phyloP scores from a whole-genome alignment of 2,329 filamentous ascomycete genomes.

The Xylariaceae sp. region DNA sequence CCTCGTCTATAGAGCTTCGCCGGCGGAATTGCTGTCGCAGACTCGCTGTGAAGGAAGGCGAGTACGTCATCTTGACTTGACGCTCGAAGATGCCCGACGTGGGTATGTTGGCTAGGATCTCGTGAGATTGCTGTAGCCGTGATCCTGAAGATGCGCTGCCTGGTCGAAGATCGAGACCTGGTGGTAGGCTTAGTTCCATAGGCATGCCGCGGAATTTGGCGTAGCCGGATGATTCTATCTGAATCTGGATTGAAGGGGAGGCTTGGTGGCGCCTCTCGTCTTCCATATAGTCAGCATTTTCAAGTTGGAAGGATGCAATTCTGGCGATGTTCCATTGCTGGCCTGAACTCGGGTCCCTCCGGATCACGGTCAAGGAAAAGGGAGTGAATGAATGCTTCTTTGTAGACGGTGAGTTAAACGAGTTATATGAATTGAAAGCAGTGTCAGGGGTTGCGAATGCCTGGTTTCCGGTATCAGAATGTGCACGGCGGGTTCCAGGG shows the following conservation, averaged over 20 bases:
- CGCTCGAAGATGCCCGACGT: conserved; percentile 42
- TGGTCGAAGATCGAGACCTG: conserved; percentile 28
- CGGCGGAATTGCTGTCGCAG: conserved; percentile 42
- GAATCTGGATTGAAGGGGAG: conserved; percentile 45
- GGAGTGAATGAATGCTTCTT: conserved; percentile 37
- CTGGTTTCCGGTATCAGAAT: neutral
- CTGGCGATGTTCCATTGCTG: conserved; percentile 72
- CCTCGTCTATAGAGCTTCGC: conserved; percentile 30
- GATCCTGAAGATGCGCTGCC: conserved; percentile 22
- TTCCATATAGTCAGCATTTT: conserved; percentile 33
- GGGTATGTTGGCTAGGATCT: conserved; percentile 8
- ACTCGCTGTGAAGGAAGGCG: conserved; percentile 44
- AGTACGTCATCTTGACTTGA: conserved; percentile 54
- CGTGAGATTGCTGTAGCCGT: conserved; percentile 12
- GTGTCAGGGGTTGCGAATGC: conserved; percentile 4
- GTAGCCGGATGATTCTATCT: conserved; percentile 52
- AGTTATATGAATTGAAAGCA: conserved; percentile 22
- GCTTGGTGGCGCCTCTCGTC: conserved; percentile 29
- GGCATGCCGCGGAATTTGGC: conserved; percentile 52
- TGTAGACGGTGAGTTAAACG: conserved; percentile 32
- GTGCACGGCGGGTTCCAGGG: conserved; percentile 11
- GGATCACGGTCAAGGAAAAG: conserved; percentile 60
- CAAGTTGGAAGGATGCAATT: conserved; percentile 51
- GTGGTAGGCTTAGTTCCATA: conserved; percentile 21
- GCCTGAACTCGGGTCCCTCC: conserved; percentile 64